These are phyloP conservation scores for Geotrichum ghanense DNA, from an alignment of 805 yeast genomes.

Conservation along the genomic window DNA sequence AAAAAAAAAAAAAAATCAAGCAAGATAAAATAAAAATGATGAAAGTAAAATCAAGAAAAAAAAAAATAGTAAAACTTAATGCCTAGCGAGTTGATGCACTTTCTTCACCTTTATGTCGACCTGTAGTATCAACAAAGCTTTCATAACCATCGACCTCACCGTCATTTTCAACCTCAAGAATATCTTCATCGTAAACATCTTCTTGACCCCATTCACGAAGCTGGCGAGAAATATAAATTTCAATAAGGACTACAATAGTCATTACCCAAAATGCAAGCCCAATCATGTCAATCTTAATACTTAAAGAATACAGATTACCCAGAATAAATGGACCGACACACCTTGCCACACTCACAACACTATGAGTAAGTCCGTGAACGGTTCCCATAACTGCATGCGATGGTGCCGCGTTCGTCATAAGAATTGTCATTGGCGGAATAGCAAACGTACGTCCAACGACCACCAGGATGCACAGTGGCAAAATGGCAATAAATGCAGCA, in stretches of 20 bases:
- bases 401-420: conserved; percentile 19
- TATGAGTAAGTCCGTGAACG: conserved; percentile 18
- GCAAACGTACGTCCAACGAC: conserved; percentile 18
- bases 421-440: conserved; percentile 17
- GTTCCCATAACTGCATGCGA: conserved; percentile 16
- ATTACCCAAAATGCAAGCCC: conserved; percentile 18
- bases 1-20: too few species aligned
- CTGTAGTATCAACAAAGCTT: background rate
- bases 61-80: too few species aligned
- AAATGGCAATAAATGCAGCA: background rate
- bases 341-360: conserved; percentile 14
- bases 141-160: background rate
- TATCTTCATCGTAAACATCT: background rate
- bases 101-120: too few species aligned
- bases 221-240: conserved; percentile 11
- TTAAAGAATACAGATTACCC: conserved; percentile 17
- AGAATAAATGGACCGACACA: conserved; percentile 18
- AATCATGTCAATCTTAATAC: conserved; percentile 13
- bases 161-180: background rate
- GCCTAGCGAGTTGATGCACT: too few species aligned
- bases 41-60: too few species aligned
- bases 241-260: conserved; percentile 11
- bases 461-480: conserved; percentile 11
- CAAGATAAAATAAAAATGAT: too few species aligned
- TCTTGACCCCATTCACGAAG: conserved; percentile 15